phyloP scores from a whole-genome alignment of 1,139 yeast genomes.

The Geotrichum aggregatum region DNA sequence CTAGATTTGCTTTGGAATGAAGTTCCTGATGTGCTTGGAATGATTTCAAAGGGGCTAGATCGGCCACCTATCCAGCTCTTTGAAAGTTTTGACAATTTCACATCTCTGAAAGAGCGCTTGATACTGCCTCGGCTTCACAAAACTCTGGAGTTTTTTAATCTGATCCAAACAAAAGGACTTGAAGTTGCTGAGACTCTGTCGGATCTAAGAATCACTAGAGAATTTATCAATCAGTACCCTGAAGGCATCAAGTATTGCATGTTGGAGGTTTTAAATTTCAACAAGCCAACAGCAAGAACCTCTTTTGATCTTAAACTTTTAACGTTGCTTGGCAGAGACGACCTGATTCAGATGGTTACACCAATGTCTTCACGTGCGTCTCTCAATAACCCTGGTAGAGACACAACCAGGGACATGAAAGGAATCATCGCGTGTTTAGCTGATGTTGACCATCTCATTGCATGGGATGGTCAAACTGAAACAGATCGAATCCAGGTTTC shows the following conservation, averaged over 20 bases:
- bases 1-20: conserved; percentile 1
- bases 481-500: conserved; percentile 65
- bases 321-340: conserved; percentile 63
- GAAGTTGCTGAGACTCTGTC: conserved; percentile 9
- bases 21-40: conserved; percentile 13
- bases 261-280: conserved; percentile 44
- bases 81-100: neutral
- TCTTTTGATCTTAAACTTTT: conserved; percentile 57
- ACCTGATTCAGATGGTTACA: conserved; percentile 40
- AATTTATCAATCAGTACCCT: conserved; percentile 67
- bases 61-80: conserved; percentile 8
- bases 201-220: conserved; percentile 32
- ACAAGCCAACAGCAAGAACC: conserved; percentile 45
- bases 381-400: conserved; percentile 16
- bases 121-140: conserved; percentile 13
- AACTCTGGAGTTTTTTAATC: conserved; percentile 12
- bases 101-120: neutral
- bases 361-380: conserved; percentile 24
- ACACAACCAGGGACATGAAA: conserved; percentile 44
- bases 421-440: conserved; percentile 47
- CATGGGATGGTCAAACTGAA: conserved; percentile 68
- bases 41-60: conserved; percentile 5
- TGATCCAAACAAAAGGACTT: conserved; percentile 9
- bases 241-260: conserved; percentile 65
- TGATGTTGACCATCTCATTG: conserved; percentile 49